Evolutionary conservation across 177 flowering plant species (phyloP).

Genomic region (Telopea speciosissima): DNA sequence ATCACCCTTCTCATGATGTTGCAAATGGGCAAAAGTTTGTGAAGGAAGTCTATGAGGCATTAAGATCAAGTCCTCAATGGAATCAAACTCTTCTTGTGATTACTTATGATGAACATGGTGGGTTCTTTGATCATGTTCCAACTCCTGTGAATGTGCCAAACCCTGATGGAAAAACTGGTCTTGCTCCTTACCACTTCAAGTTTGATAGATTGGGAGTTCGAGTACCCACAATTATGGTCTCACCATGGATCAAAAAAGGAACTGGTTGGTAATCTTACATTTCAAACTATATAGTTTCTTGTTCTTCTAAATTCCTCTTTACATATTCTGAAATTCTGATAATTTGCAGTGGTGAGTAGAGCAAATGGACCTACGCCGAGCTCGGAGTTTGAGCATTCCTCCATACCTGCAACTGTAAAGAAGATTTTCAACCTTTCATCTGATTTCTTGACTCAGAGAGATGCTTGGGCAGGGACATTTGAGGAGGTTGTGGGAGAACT

Average conservation of each 20-base stretch:
- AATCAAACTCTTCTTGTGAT: slow-evolving; percentile 31
- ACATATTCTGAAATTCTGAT: too few species aligned
- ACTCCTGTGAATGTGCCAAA: slow-evolving; percentile 33
- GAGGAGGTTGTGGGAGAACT: slow-evolving; percentile 29
- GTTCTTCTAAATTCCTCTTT: too few species aligned
- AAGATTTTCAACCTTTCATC: slow-evolving; percentile 39
- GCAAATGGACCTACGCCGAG: slow-evolving; percentile 39
- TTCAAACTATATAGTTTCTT: too few species aligned
- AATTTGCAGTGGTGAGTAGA: slow-evolving; percentile 35
- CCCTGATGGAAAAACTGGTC: slow-evolving; percentile 37
- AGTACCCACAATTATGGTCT: slow-evolving; percentile 37
- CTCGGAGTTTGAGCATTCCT: slow-evolving; percentile 42
- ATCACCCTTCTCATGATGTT: slow-evolving; percentile 36
- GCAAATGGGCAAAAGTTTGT: slow-evolving; percentile 30
- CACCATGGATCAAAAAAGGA: slow-evolving; percentile 45
- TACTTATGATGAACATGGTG: slow-evolving; percentile 46
- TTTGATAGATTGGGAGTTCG: slow-evolving; percentile 42
- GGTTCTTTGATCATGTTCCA: slow-evolving; percentile 41
- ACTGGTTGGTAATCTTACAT: slow-evolving; percentile 29
- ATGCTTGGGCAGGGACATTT: slow-evolving; percentile 53
- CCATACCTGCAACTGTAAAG: slow-evolving; percentile 47
- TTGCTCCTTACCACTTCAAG: slow-evolving; percentile 31
- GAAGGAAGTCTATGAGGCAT: slow-evolving; percentile 34
- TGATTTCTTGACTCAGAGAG: slow-evolving; percentile 38
- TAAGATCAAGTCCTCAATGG: slow-evolving; percentile 43